Evolutionary conservation across 352 stramenopile genomes (phyloP), one percentile per base, ranked within the genome.

Genomic region (Blastocystis sp.): DNA sequence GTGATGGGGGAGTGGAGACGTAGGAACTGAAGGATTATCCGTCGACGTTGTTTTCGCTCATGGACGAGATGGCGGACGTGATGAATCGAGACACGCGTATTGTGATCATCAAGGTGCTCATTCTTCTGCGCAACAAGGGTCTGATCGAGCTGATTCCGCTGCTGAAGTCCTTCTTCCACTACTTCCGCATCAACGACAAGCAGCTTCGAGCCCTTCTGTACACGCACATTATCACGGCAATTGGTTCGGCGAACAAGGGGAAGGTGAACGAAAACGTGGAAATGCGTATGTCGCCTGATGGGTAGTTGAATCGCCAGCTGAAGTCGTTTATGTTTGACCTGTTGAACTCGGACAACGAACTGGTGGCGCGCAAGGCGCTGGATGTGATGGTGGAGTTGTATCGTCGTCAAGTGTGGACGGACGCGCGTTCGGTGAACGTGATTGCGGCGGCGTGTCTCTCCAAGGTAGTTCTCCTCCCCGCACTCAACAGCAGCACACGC

Each of bases 111-210:
- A 93, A 96, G 71, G 92, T 93, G 57, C 90, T 98, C 27, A 97
- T 97, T 89, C 91, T 98, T 29, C 94, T 98, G 91, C 91, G 95
- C 71, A 97, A 97, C 90, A 95, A 95, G 84, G 93, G 92, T 29
- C 88, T 95, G 4, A 89, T 97, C 59, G 92, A 96, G 61, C 91
- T 94, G 4, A 91, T 97, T 79, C 91, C 90, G 57, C 87, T 98
- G 61, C 90, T 98, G 65, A 94, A 97, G 88, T 89, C 97, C 29
- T 97, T 97, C 89, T 98, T 98, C 79, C 90, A 95, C 84, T 89
- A 98, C n/a, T 97, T 98, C 88, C 92, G 94, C 9, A 93, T 95
- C 42, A 93, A 92, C 1, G 94, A 98, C 90, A 98, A 98, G 88
- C 91, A 91, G n/a, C 89, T 98, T 16, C 90, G 95, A 18, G 93